Percentiles rank a stretch among this genome's conserved stretches.
Evolutionary conservation across 495 filamentous ascomycete species (phyloP).

Genomic region (Platismatia glauca): DNA sequence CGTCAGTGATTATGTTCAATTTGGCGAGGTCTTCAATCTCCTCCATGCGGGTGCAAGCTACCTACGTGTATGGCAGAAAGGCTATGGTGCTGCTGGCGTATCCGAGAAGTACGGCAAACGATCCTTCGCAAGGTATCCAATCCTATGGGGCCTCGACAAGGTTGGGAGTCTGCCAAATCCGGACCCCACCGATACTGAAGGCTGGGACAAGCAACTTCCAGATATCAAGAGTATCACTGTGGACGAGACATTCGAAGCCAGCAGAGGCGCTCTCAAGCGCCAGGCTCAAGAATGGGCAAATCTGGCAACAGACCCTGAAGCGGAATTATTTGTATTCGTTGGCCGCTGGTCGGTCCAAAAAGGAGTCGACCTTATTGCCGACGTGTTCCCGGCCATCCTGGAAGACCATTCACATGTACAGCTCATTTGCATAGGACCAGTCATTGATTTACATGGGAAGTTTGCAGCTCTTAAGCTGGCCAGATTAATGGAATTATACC

Average conservation of each 20-base stretch:
- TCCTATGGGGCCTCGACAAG: constrained; percentile 66
- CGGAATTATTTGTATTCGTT: constrained; percentile 70
- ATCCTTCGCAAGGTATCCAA: constrained; percentile 65
- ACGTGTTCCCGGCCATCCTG: constrained; percentile 64
- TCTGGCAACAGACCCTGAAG: constrained; percentile 53
- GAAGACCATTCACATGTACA: constrained; percentile 59
- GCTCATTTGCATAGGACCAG: constrained; percentile 61
- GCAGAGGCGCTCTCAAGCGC: constrained; percentile 46
- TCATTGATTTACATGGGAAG: constrained; percentile 71
- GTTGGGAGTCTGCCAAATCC: constrained; percentile 67
- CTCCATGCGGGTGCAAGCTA: constrained; percentile 66
- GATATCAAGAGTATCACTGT: constrained; percentile 46
- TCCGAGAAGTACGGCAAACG: constrained; percentile 69
- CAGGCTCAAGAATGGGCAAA: constrained; percentile 75
- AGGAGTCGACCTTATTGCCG: constrained; percentile 68
- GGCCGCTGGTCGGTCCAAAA: constrained; percentile 76
- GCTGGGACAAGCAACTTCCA: constrained; percentile 50
- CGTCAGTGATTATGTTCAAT: constrained; percentile 52
- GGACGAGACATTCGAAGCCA: constrained; percentile 49
- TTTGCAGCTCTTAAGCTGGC: constrained; percentile 68
- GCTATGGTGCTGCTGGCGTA: constrained; percentile 68
- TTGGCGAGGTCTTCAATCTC: constrained; percentile 62
- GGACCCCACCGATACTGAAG: constrained; percentile 64
- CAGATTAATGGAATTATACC: constrained; percentile 63
- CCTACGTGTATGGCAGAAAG: constrained; percentile 64